Evolutionary conservation across 257 asterid genomes (phyloP), one percentile per base, ranked within the genome.

Genomic region (Handroanthus guayacan): DNA sequence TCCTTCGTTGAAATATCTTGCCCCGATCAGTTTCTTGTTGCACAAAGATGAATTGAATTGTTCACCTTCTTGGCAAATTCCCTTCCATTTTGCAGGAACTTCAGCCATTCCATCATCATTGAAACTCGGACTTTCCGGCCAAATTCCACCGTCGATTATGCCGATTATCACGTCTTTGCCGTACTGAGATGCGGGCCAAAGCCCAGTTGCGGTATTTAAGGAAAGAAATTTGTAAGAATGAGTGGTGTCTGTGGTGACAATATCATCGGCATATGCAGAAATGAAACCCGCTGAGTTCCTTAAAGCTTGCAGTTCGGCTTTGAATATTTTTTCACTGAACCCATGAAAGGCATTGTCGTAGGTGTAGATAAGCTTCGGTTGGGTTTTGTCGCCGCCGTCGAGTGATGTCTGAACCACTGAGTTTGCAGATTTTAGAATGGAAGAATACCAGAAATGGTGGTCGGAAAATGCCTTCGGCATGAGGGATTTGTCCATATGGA

Each of bases 71-170:
- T 67, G 67, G 77, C 88, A 85, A 2, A 16, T 17, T 0, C 88
- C 88, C 75, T 72, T 84, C 88, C 88, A 85, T 56, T 60, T 65
- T 0, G 79, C 5, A 0, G 88, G 88, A 2, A 82, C 13, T 2
- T 20, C 61, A 8, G 88, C 76, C 75, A 85, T 76, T 1, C 88
- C 86, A 3, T 76, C 72, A 8, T 85, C 86, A 5, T 6, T 72
- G 38, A 82, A 85, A 79, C 88, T 82, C 12, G 74, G 82, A 12
- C 88, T 85, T 52, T 85, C 88, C 2, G 88, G 88, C 88, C 88
- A 85, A 1, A 85, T 64, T 0, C 88, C 88, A 0, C 66, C 9
- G 72, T 85, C 88, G 6, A 85, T 43, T 25, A 85, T 61, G 48
- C 86, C 88, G 0, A 85, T 77, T 18, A 85, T 82, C 44, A 82